phyloP scores from a whole-genome alignment of 352 stramenopile genomes.

The Phytophthora foliorum region DNA sequence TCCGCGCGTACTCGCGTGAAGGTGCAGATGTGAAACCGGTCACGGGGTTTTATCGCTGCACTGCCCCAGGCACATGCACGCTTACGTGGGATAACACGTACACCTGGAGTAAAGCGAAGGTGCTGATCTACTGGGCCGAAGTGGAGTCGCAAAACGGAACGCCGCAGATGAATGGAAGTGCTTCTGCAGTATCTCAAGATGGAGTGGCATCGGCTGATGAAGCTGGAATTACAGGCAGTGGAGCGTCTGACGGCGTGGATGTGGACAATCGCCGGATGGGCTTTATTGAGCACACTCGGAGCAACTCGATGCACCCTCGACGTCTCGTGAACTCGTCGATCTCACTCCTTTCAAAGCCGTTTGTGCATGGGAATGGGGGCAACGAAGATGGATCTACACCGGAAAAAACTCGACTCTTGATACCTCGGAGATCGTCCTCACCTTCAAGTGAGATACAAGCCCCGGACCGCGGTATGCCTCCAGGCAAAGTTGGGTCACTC shows the following conservation, averaged over 20 bases:
- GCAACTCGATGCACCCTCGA: slow-evolving; percentile 66
- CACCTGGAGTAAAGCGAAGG: slow-evolving; percentile 82
- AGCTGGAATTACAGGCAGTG: slow-evolving; percentile 10
- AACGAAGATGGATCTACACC: slow-evolving; percentile 30
- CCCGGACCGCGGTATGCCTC: background rate
- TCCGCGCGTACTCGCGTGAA: slow-evolving; percentile 76
- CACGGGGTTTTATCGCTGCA: slow-evolving; percentile 72
- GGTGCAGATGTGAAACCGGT: slow-evolving; percentile 67
- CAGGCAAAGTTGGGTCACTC: slow-evolving; percentile 60
- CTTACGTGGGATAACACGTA: slow-evolving; percentile 89
- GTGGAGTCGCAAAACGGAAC: slow-evolving; percentile 50
- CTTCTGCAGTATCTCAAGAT: slow-evolving; percentile 16
- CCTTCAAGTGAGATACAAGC: slow-evolving; percentile 25
- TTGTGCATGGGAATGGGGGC: slow-evolving; percentile 40
- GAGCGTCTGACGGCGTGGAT: slow-evolving; percentile 24
- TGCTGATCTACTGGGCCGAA: slow-evolving; percentile 82
- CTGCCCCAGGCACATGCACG: slow-evolving; percentile 57
- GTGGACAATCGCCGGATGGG: slow-evolving; percentile 58
- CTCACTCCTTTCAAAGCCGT: slow-evolving; percentile 77
- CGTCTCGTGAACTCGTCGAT: slow-evolving; percentile 79
- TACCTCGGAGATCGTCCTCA: slow-evolving; percentile 31
- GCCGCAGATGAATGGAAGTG: slow-evolving; percentile 24
- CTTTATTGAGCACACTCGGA: slow-evolving; percentile 76
- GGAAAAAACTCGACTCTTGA: slow-evolving; percentile 38
- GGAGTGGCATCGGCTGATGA: slow-evolving; percentile 20